phyloP scores from a whole-genome alignment of 2,329 filamentous ascomycete species.

The Setomelanomma holmii region DNA sequence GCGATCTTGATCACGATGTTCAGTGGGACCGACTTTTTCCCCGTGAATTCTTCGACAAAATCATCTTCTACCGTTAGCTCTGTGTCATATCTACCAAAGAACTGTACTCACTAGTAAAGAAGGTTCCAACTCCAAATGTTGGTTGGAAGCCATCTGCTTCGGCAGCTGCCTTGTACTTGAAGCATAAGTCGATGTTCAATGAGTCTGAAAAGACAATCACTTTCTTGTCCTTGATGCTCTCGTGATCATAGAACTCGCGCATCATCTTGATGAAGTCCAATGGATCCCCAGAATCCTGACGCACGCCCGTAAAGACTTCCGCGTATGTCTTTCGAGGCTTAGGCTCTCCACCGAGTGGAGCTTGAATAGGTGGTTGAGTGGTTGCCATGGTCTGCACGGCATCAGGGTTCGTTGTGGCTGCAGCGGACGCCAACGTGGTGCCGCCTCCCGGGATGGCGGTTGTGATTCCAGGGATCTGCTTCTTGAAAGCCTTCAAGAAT shows the following conservation, averaged over 20 bases:
- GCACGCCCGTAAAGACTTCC: constrained; percentile 80
- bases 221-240: constrained; percentile 81
- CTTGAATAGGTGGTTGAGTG: constrained; percentile 54
- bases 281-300: constrained; percentile 91
- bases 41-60: constrained; percentile 74
- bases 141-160: constrained; percentile 83
- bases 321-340: constrained; percentile 71
- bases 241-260: constrained; percentile 78
- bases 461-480: constrained; percentile 62
- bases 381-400: constrained; percentile 45
- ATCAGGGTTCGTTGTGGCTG: constrained; percentile 51
- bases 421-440: constrained; percentile 49
- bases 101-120: constrained; percentile 73
- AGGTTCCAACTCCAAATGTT: constrained; percentile 93
- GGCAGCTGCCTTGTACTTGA: constrained; percentile 86
- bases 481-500: constrained; percentile 84
- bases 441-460: constrained; percentile 50
- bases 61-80: constrained; percentile 66
- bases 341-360: constrained; percentile 48
- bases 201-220: constrained; percentile 95
- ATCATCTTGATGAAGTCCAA: constrained; percentile 79
- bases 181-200: constrained; percentile 85
- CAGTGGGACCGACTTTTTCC: constrained; percentile 84
- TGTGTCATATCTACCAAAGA: no score
- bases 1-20: constrained; percentile 99